Conservation (phyloP, 2,329 filamentous ascomycete genomes). For the Dryadomyces quercivorus region DNA sequence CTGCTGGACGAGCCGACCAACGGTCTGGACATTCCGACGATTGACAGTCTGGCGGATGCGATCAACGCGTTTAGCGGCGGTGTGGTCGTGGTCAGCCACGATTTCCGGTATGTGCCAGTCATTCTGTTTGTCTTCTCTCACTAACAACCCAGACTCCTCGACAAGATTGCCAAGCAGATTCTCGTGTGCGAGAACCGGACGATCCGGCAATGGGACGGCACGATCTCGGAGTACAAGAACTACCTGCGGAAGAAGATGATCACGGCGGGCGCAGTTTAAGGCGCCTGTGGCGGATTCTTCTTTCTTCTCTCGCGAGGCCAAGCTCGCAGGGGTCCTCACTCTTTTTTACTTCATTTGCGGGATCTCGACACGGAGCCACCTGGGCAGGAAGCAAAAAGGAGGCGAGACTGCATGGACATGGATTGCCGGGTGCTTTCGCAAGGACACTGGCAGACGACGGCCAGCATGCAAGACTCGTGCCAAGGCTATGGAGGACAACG, state of each 20-base stretch:
- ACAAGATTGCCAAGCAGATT: conserved; percentile 99
- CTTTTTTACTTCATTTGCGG: too few species aligned
- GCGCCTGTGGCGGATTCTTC: not conserved
- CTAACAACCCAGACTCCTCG: conserved; percentile 56
- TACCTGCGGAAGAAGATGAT: conserved; percentile 99
- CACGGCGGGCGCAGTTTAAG: conserved; percentile 70
- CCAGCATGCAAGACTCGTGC: not conserved
- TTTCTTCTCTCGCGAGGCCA: not conserved
- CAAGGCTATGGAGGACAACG: not conserved
- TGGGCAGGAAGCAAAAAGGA: not conserved
- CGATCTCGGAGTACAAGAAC: conserved; percentile 94
- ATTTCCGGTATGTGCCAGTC: conserved; percentile 67
- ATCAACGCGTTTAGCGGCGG: conserved; percentile 94
- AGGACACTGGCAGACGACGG: not conserved
- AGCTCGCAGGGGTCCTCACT: too few species aligned
- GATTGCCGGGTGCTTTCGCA: not conserved
- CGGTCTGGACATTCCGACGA: conserved; percentile 97
- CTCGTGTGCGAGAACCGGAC: conserved; percentile 98
- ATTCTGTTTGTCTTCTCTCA: not conserved
- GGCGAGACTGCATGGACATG: not conserved
- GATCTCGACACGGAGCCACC: too few species aligned
- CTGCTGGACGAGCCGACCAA: conserved; percentile 98
- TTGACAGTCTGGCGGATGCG: conserved; percentile 92
- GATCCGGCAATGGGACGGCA: conserved; percentile 77
- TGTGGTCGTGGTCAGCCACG: conserved; percentile 96